Evolutionary conservation across 768 basidiomycete genomes (phyloP).

Genomic region (Tephrocybe sp.): DNA sequence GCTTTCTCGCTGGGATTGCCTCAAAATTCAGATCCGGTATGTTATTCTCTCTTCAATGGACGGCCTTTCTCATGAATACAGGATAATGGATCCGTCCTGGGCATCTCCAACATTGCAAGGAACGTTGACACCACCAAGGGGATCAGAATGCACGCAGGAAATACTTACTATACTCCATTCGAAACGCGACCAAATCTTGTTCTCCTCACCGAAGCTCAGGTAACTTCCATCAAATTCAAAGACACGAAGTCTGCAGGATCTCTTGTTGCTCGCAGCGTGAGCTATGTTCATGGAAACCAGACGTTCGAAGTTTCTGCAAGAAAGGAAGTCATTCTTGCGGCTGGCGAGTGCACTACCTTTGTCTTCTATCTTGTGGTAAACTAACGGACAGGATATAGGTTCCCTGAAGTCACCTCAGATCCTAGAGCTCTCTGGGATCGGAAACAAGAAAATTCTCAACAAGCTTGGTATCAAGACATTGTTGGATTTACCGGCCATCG

Average conservation of each 20-base stretch:
- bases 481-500: conserved; percentile 39
- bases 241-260: background rate
- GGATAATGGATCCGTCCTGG: background rate
- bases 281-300: background rate
- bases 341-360: conserved; percentile 25
- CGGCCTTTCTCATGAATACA: background rate
- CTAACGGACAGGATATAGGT: background rate
- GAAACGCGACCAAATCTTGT: background rate
- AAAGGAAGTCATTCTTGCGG: conserved; percentile 47
- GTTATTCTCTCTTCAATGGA: background rate
- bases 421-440: conserved; percentile 44
- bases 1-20: background rate
- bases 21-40: background rate
- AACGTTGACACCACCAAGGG: background rate
- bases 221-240: background rate
- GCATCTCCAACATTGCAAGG: background rate
- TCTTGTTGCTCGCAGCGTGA: background rate
- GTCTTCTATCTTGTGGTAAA: background rate
- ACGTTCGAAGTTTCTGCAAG: conserved; percentile 21
- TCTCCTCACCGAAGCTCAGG: background rate
- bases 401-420: conserved; percentile 31
- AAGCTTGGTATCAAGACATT: conserved; percentile 34
- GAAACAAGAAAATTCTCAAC: conserved; percentile 37
- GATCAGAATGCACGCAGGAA: background rate
- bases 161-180: background rate